These are phyloP conservation scores for Tylopilus vinaceipallidus DNA, from an alignment of 768 basidiomycete genomes.

Conservation along the genomic window DNA sequence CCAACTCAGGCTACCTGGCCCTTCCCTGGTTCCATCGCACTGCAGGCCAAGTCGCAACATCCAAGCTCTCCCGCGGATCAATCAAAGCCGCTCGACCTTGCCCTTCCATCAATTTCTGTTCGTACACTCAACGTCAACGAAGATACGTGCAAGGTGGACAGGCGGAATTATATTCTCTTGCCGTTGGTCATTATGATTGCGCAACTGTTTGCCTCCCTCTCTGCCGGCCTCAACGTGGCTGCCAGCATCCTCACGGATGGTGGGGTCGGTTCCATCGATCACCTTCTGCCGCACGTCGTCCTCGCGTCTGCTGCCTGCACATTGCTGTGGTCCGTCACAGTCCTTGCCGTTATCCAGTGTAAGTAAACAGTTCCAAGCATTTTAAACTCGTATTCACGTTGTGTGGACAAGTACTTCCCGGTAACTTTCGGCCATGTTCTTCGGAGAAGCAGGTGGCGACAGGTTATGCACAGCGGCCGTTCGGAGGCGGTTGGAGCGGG, in stretches of 20 bases:
- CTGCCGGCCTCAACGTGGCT: conserved; percentile 22
- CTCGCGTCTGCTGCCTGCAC: conserved; percentile 21
- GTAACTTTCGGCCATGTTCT: neutral
- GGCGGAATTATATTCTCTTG: neutral
- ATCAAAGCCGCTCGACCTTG: neutral
- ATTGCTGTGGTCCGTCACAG: conserved; percentile 24
- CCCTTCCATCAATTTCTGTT: conserved; percentile 2
- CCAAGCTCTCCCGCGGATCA: neutral
- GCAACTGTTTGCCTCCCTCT: conserved; percentile 24
- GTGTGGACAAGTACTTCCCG: conserved; percentile 22
- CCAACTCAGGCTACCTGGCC: conserved; percentile 33
- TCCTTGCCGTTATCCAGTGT: conserved; percentile 23
- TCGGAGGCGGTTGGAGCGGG: neutral
- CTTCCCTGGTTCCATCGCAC: conserved; percentile 29
- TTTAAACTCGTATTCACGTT: conserved; percentile 1
- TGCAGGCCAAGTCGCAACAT: conserved; percentile 1
- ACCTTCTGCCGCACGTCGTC: conserved; percentile 8
- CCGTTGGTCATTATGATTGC: conserved; percentile 16
- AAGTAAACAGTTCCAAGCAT: conserved; percentile 4
- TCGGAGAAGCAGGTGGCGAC: conserved; percentile 8
- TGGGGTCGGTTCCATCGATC: neutral
- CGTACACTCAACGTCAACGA: neutral
- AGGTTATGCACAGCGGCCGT: neutral
- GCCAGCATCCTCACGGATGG: conserved; percentile 8
- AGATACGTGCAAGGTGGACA: neutral